Evolutionary conservation across 2,329 filamentous ascomycete species (phyloP).

Genomic region (Fusarium nanum): DNA sequence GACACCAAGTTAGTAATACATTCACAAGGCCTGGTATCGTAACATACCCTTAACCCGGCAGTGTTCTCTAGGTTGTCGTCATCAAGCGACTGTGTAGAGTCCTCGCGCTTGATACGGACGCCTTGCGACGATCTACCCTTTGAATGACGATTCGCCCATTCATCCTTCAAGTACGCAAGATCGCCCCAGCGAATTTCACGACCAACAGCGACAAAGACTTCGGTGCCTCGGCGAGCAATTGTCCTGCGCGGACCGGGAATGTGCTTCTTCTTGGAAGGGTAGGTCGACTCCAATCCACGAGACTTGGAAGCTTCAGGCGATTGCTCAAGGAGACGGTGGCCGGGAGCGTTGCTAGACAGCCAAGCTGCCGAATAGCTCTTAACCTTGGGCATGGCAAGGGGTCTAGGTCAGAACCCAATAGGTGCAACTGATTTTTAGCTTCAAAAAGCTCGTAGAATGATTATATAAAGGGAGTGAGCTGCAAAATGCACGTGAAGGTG

Average conservation of each 20-base stretch:
- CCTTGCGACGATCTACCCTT: conserved; percentile 49
- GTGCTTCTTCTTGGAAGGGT: conserved; percentile 57
- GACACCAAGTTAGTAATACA: conserved; percentile 11
- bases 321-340: conserved; percentile 79
- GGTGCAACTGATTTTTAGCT: conserved; percentile 11
- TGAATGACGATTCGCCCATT: conserved; percentile 50
- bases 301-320: conserved; percentile 54
- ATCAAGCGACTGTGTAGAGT: conserved; percentile 55
- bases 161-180: conserved; percentile 80
- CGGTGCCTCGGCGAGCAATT: conserved; percentile 83
- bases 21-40: neutral
- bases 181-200: conserved; percentile 94
- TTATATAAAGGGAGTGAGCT: neutral
- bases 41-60: conserved; percentile 52
- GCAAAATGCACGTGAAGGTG: neutral
- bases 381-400: conserved; percentile 79
- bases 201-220: conserved; percentile 89
- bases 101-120: conserved; percentile 62
- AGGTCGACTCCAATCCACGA: conserved; percentile 55
- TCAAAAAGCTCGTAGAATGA: conserved; percentile 25
- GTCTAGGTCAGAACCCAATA: conserved; percentile 11
- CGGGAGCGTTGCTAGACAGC: conserved; percentile 82
- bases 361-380: conserved; percentile 87
- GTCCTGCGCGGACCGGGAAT: conserved; percentile 68
- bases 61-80: conserved; percentile 46